Evolutionary conservation across 257 asterid species (phyloP).

Genomic region (Apocynum venetum): DNA sequence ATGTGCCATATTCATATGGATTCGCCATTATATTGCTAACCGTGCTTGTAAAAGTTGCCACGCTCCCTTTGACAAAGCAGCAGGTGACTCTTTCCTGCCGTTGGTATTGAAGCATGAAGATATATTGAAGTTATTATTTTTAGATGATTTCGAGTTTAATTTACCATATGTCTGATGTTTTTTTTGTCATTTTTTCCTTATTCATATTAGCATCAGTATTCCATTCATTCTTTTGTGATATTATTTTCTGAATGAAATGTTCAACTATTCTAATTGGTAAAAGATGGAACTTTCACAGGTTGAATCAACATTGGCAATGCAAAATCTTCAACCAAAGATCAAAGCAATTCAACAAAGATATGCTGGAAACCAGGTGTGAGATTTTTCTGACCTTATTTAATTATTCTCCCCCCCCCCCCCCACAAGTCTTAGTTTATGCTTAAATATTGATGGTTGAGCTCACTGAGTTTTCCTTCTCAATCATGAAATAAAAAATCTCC

Average conservation of each 20-base stretch:
- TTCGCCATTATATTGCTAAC: conserved; percentile 94
- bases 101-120: conserved; percentile 11
- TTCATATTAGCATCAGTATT: neutral
- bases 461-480: neutral
- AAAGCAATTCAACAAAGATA: conserved; percentile 97
- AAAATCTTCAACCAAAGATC: conserved; percentile 97
- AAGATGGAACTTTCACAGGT: conserved; percentile 45
- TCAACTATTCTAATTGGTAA: conserved; percentile 1
- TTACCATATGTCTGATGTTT: conserved; percentile 1
- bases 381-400: conserved; percentile 4
- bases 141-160: neutral
- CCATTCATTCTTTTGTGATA: conserved; percentile 6
- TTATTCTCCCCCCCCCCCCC: neutral
- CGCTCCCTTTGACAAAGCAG: conserved; percentile 92
- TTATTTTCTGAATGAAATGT: conserved; percentile 7
- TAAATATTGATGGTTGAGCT: neutral
- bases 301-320: conserved; percentile 97
- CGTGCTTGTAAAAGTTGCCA: conserved; percentile 79
- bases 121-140: neutral
- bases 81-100: conserved; percentile 57
- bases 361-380: conserved; percentile 90
- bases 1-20: conserved; percentile 95
- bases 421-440: neutral
- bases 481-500: neutral
- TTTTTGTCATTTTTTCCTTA: conserved; percentile 1